These are phyloP conservation scores for Setaria italica DNA, from an alignment of 202 grass and related monocot species.

Conservation along the genomic window DNA sequence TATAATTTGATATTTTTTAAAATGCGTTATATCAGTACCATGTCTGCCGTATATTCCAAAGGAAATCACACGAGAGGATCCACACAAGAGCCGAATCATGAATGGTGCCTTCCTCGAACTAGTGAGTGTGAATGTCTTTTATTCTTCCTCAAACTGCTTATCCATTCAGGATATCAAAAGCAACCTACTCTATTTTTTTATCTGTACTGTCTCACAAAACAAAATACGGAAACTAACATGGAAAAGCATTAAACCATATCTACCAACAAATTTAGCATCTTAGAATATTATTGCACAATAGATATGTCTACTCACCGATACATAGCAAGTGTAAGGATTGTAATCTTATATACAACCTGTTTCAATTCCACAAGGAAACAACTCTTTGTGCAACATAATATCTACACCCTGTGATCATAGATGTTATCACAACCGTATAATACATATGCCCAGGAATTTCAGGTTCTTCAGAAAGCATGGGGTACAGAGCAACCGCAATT, in stretches of 20 bases:
- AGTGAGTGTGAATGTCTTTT: not conserved
- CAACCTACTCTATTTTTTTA: not conserved
- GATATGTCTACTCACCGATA: not conserved
- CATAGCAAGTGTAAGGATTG: constrained; percentile 2
- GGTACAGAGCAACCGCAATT: constrained; percentile 7
- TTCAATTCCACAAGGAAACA: constrained; percentile 21
- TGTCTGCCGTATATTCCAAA: constrained; percentile 10
- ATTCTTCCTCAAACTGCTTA: not conserved
- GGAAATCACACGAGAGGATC: not conserved
- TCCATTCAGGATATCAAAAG: not conserved
- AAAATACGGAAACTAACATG: not conserved
- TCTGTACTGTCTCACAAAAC: not conserved
- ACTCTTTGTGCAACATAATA: constrained; percentile 4
- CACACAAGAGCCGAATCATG: not conserved
- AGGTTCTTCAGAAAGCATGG: constrained; percentile 27
- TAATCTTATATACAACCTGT: not conserved
- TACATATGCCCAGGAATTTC: not conserved
- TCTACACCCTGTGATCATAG: not conserved
- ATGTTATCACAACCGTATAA: constrained; percentile 3
- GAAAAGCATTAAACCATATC: not conserved
- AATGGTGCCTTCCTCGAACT: not conserved
- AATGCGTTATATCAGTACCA: not conserved
- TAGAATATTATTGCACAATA: not conserved
- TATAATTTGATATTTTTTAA: not conserved
- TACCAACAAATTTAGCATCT: not conserved